phyloP scores from a whole-genome alignment of 345 rosid species.

The Eucalyptus caleyi region DNA sequence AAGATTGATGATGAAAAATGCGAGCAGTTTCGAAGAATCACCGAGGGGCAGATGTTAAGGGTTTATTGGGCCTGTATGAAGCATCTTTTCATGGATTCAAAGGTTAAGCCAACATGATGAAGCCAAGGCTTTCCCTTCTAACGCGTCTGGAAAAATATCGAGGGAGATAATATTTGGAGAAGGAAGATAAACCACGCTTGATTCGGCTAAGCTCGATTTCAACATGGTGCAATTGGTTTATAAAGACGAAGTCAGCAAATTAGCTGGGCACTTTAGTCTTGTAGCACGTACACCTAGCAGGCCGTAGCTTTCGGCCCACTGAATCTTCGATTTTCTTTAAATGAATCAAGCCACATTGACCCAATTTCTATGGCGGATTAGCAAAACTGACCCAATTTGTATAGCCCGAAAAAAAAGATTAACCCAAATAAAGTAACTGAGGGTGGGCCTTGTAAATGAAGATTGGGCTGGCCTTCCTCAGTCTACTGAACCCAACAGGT shows the following conservation, averaged over 20 bases:
- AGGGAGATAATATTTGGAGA: background rate
- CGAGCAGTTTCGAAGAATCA: background rate
- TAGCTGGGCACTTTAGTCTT: background rate
- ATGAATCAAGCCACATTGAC: background rate
- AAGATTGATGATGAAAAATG: background rate
- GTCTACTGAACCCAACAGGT: background rate
- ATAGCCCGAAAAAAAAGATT: background rate
- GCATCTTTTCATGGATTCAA: slow-evolving; percentile 1
- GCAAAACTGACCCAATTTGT: background rate
- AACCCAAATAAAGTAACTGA: background rate
- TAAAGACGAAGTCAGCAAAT: background rate
- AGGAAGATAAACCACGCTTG: background rate
- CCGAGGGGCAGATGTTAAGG: background rate
- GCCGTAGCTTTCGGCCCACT: background rate
- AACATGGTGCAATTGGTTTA: background rate
- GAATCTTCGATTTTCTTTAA: background rate
- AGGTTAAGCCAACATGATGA: background rate
- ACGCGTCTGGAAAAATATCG: background rate
- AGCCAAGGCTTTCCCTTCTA: background rate
- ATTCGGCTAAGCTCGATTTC: background rate
- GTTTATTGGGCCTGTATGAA: slow-evolving; percentile 9
- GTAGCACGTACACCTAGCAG: background rate
- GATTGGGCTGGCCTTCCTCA: background rate
- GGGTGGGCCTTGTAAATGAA: background rate
- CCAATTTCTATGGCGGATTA: background rate